Base-by-base conservation (phyloP, 2,329 filamentous ascomycete genomes). In the Exophiala dermatitidis region DNA sequence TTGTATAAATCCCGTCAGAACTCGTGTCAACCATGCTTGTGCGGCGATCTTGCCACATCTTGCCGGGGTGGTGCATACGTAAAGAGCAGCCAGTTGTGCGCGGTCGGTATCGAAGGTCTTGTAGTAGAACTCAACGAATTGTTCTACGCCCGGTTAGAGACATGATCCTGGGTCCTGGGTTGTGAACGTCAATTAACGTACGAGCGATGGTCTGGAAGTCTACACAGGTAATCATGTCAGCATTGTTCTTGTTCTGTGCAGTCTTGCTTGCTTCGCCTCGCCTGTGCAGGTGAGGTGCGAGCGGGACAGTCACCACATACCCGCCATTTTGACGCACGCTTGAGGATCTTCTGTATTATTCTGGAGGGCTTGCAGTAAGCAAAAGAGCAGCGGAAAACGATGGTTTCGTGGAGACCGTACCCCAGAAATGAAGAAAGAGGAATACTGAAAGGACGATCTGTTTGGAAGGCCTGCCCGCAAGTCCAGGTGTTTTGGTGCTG, bases 81-180 rank as follows among this genome's bases (percentile, higher is more conserved):
- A 97, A 75, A 96, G 88, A 58, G 73, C 67, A 9, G 71, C 73
- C 41, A 96, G 80, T 48, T 69, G 65, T 52, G 73, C 72, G 66
- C 90, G 85, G 72, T 90, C 78, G 57, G 67, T 60, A 70, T 95
- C 90, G 73, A 96, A 95, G 56, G 83, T 84, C 66, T 85, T 77
- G 80, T 95, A 96, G 82, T 96, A 97, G 78, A 85, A 91, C 57
- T 84, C 69, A 62, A 91, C 85, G 73, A 97, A 96, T 74, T 94
- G 81, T 71, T 85, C 90, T 96, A 68, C 66, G 55, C 28, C 36
- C 38, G 36, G 57, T 66, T 53, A 64, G 62, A 38, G 31, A 19
- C 5, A 34, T 31, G 3, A 42, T 48, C 48, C 34, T 33, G 29
- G 9, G 30, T 6, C 7, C 6, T n/a, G 47, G 10, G 43, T 29